Evolutionary conservation across 768 basidiomycete species (phyloP), one percentile per base, ranked within the genome.

Genomic region (Steccherinum ochraceum): DNA sequence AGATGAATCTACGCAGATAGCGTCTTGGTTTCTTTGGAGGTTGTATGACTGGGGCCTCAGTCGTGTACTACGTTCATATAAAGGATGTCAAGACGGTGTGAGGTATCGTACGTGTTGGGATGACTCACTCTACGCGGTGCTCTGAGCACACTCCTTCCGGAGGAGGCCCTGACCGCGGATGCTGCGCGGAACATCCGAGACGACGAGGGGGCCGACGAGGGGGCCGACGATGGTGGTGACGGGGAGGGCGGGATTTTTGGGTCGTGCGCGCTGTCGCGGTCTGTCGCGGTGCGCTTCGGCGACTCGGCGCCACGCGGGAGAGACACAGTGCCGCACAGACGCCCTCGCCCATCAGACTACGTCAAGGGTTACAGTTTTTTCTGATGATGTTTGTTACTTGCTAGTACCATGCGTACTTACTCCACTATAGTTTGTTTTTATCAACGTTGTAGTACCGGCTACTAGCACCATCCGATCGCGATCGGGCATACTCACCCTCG

Each of bases 91-190:
- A 52, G 23, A 52, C 51, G 45, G 10, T 35, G 30, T 35, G 30
- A 35, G 30, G 30, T 35, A 16, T 42, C 46, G 41, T 47, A 56
- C 43, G 24, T 26, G 43, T 20, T 48, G 40, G 41, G 50, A 40
- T 16, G 20, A 66, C 79, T 66, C 64, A 89, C 87, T 60, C 85
- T 75, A 69, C 79, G 75, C 57, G 72, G 67, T 48, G 79, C 76
- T 65, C 76, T 75, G 49, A 79, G 71, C 49, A 71, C 61, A 49
- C 69, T 72, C 66, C 75, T 72, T 40, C 73, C 71, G 46, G 68
- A 56, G 72, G 59, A 59, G 25, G 61, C 67, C 47, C 71, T 67
- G 52, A 73, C 73, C 59, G 74, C 79, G 69, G 76, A 78, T 42
- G 76, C 73, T 61, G 74, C 76, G 64, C 82, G 80, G 75, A 72